Evolutionary conservation across 306 rosid genomes (phyloP).

Genomic region (Glycyrrhiza uralensis): DNA sequence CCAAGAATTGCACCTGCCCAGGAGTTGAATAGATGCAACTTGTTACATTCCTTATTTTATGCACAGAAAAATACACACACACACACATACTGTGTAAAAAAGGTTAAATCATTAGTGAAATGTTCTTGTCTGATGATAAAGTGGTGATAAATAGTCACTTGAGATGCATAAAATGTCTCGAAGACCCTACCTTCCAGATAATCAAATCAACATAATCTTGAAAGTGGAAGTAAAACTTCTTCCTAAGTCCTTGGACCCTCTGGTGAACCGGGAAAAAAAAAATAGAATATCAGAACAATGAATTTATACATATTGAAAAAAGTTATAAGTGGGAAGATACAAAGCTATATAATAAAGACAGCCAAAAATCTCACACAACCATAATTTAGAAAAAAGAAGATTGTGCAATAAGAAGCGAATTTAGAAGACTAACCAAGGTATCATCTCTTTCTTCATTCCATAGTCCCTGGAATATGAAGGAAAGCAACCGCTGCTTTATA

Average conservation of each 20-base stretch:
- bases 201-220: conserved; percentile 91
- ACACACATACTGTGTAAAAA: neutral
- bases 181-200: conserved; percentile 78
- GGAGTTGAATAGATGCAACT: conserved; percentile 45
- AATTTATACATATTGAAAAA: conserved; percentile 22
- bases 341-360: neutral
- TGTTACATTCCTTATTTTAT: conserved; percentile 37
- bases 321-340: conserved; percentile 1
- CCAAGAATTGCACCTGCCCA: conserved; percentile 98
- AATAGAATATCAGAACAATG: conserved; percentile 19
- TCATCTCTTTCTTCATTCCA: conserved; percentile 90
- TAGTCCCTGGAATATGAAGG: conserved; percentile 77
- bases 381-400: conserved; percentile 18
- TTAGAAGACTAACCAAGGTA: conserved; percentile 61
- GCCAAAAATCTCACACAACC: neutral
- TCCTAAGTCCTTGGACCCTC: conserved; percentile 83
- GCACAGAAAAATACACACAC: neutral
- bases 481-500: conserved; percentile 87
- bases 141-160: neutral
- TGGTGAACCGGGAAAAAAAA: conserved; percentile 27
- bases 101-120: conserved; percentile 12
- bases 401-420: conserved; percentile 16
- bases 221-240: conserved; percentile 88
- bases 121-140: conserved; percentile 17
- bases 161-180: conserved; percentile 3